Conservation (phyloP, 805 yeast genomes). For the Yarrowia porcina region DNA sequence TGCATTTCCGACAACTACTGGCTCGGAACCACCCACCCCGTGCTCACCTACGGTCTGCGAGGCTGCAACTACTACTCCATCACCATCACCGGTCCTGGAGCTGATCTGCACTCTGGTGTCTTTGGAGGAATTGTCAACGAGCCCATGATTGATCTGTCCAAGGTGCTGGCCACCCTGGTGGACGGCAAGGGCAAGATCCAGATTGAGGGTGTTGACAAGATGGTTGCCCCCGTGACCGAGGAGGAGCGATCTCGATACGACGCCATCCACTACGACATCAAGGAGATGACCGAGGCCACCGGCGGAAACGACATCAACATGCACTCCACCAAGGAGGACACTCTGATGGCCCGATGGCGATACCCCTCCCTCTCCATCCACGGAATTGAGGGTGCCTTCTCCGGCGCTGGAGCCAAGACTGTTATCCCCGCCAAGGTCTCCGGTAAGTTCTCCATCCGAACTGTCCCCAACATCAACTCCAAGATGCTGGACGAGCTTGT, state of each 20-base stretch:
- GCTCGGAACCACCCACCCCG: constrained; percentile 97
- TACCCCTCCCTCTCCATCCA: constrained; percentile 93
- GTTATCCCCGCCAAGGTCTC: constrained; percentile 92
- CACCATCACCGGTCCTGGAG: constrained; percentile 82
- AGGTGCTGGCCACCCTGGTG: constrained; percentile 73
- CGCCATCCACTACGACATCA: constrained; percentile 76
- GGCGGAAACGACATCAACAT: constrained; percentile 83
- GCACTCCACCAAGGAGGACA: constrained; percentile 71
- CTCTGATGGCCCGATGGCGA: constrained; percentile 97
- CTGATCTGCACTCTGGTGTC: constrained; percentile 95
- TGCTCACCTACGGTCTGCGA: constrained; percentile 93
- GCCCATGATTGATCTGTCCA: constrained; percentile 90
- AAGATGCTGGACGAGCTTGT: constrained; percentile 75
- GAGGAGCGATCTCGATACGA: constrained; percentile 78
- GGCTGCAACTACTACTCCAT: constrained; percentile 94
- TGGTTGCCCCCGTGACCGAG: constrained; percentile 91
- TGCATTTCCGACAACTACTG: constrained; percentile 97
- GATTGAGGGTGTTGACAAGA: constrained; percentile 84
- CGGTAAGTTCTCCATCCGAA: constrained; percentile 95
- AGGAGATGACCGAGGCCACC: constrained; percentile 81
- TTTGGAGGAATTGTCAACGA: constrained; percentile 97
- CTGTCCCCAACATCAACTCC: constrained; percentile 91
- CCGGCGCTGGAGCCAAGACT: constrained; percentile 93
- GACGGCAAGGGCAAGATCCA: constrained; percentile 76
- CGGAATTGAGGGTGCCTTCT: constrained; percentile 97